phyloP scores from a whole-genome alignment of 495 filamentous ascomycete genomes.

The Hypomontagnella submonticulosa region DNA sequence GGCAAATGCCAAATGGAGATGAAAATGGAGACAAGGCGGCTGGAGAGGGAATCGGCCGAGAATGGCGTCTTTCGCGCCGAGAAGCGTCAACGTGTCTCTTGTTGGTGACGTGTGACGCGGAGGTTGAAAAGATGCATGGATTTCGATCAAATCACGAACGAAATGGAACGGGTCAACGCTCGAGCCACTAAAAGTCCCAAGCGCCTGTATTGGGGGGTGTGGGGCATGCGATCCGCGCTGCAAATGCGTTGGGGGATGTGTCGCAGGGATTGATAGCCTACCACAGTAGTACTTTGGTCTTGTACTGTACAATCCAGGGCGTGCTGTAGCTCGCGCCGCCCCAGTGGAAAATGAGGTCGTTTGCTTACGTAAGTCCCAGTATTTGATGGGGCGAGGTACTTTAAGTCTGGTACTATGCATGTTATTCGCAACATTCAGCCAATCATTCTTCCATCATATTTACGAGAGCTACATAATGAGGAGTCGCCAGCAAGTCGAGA shows the following conservation, averaged over 20 bases:
- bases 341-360: too few species aligned
- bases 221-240: conserved; percentile 35
- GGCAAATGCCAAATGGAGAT: too few species aligned
- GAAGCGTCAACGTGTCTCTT: conserved; percentile 23
- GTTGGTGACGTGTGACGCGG: conserved; percentile 42
- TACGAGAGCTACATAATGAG: too few species aligned
- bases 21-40: background rate
- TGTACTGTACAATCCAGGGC: too few species aligned
- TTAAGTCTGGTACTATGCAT: too few species aligned
- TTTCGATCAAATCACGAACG: conserved; percentile 22
- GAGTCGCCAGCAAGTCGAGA: too few species aligned
- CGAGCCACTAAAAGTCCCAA: conserved; percentile 29
- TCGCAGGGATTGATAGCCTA: conserved; percentile 33
- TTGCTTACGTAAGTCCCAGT: too few species aligned
- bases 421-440: too few species aligned
- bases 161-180: conserved; percentile 13
- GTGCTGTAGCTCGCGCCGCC: too few species aligned
- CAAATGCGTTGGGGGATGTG: conserved; percentile 40
- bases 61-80: conserved; percentile 31
- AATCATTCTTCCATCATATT: too few species aligned
- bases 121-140: conserved; percentile 16
- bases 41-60: conserved; percentile 25
- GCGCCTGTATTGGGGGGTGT: conserved; percentile 37
- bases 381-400: too few species aligned
- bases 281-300: too few species aligned